These are phyloP conservation scores for Pseudotulostoma volvatum DNA, from an alignment of 495 filamentous ascomycete genomes.

Conservation along the genomic window DNA sequence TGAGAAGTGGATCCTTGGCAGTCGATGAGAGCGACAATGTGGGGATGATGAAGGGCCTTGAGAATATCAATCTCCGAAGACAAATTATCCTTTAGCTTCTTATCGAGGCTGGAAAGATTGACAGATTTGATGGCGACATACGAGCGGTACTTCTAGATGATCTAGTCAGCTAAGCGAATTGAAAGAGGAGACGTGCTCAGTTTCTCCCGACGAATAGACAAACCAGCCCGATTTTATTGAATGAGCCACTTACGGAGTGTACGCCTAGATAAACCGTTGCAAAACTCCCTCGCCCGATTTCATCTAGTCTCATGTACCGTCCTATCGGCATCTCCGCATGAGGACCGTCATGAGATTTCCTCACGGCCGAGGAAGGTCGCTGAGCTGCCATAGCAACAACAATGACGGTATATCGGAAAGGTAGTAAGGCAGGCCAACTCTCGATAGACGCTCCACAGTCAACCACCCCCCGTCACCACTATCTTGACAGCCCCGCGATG, in stretches of 20 bases:
- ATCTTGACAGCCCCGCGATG: conserved; percentile 17
- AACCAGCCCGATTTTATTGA: too few relatives aligned
- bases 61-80: conserved; percentile 90
- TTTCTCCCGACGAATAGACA: too few relatives aligned
- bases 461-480: conserved; percentile 23
- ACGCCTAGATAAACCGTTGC: conserved; percentile 79
- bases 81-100: conserved; percentile 90
- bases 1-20: conserved; percentile 72
- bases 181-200: too few relatives aligned
- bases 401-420: conserved; percentile 16
- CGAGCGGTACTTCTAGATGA: conserved; percentile 38
- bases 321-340: conserved; percentile 53
- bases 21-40: conserved; percentile 91
- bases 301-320: conserved; percentile 56
- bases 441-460: conserved; percentile 2
- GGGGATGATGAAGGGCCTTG: conserved; percentile 79
- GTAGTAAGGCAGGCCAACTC: conserved; percentile 5
- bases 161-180: too few relatives aligned
- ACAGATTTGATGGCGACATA: conserved; percentile 93
- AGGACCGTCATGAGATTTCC: conserved; percentile 27
- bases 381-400: conserved; percentile 12
- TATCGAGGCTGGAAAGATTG: conserved; percentile 72
- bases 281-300: conserved; percentile 93
- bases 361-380: conserved; percentile 12
- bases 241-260: conserved; percentile 56